A percentile compares a stretch with the other conserved stretches of the same genome.
phyloP scores from a whole-genome alignment of 2,329 filamentous ascomycete genomes.

The Drechslerella stenobrocha region DNA sequence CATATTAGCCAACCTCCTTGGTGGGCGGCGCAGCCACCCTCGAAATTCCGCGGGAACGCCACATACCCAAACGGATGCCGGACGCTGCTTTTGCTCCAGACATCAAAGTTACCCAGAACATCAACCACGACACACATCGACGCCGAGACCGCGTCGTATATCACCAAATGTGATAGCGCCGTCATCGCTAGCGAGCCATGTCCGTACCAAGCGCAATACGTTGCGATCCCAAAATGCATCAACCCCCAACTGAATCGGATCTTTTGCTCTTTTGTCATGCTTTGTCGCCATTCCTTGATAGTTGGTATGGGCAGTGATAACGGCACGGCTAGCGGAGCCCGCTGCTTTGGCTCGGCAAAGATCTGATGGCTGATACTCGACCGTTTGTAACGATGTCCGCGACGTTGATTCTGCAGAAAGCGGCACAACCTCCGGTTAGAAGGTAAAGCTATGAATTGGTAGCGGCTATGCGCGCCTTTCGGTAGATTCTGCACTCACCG shows the following conservation, averaged over 20 bases:
- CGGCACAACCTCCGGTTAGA: slow-evolving; percentile 11
- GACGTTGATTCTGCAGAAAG: slow-evolving; percentile 67
- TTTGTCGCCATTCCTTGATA: slow-evolving; percentile 79
- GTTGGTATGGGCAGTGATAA: slow-evolving; percentile 92
- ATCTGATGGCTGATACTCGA: slow-evolving; percentile 95
- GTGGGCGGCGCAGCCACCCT: slow-evolving; percentile 14
- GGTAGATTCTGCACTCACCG: slow-evolving; percentile 17
- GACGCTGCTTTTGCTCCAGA: slow-evolving; percentile 90
- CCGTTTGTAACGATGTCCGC: slow-evolving; percentile 97
- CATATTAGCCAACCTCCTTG: slow-evolving; percentile 9
- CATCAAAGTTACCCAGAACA: slow-evolving; percentile 93
- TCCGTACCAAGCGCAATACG: slow-evolving; percentile 81
- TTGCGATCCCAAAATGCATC: slow-evolving; percentile 80
- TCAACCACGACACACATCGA: slow-evolving; percentile 90
- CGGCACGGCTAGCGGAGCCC: slow-evolving; percentile 83
- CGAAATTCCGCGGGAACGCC: slow-evolving; percentile 1
- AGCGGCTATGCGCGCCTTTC: no score
- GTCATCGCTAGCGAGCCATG: slow-evolving; percentile 87
- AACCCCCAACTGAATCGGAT: slow-evolving; percentile 83
- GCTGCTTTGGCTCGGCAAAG: slow-evolving; percentile 85
- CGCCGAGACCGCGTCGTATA: slow-evolving; percentile 92
- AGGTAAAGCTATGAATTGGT: no score
- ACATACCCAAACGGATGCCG: slow-evolving; percentile 78
- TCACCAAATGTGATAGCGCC: slow-evolving; percentile 85
- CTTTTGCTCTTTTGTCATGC: slow-evolving; percentile 86